Evolutionary conservation across 2,329 filamentous ascomycete species (phyloP), one percentile per base, ranked within the genome.

Genomic region (Pestalotiopsis sp.): DNA sequence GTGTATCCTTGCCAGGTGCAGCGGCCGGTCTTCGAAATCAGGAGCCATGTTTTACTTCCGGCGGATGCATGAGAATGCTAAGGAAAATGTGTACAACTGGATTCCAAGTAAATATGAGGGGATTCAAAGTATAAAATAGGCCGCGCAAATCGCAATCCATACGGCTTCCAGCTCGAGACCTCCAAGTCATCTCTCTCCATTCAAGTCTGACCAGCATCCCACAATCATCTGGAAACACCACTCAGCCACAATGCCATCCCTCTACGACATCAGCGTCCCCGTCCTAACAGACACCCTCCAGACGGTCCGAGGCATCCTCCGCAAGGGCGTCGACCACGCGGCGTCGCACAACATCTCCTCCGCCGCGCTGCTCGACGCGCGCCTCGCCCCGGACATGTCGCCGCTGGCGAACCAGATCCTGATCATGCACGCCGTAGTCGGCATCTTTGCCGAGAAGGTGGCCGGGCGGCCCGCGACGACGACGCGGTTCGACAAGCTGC

Each of bases 331-430:
- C 62, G 58, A 72, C 3, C 74, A 77, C 41, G 69, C 78, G 70
- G 75, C 75, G 57, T 72, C 75, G 38, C 70, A 74, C 63, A 58
- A 58, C 63, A 61, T 61, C 2, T 57, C 52, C 36, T 38, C 52
- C 61, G 36, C 62, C 3, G 70, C 66, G 25, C 70, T 82, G 68
- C 71, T 76, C 69, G 65, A 71, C 11, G 77, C 78, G 49, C 75
- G 73, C 61, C 73, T 83, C 66, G 60, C 73, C 72, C 71, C 75
- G 3, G 81, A 84, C 80, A 84, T 84, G 82, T 74, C 80, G 2
- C 79, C 80, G 67, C 75, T 84, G 62, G 71, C 63, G 69, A 80
- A 80, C 75, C 82, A 84, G 73, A 75, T 83, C 68, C 68, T 74
- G 73, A 70, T 77, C 63, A 70, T 65, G 36, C 59, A 56, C 12